phyloP scores from a whole-genome alignment of 2,329 filamentous ascomycete species.

The Claviceps monticola region DNA sequence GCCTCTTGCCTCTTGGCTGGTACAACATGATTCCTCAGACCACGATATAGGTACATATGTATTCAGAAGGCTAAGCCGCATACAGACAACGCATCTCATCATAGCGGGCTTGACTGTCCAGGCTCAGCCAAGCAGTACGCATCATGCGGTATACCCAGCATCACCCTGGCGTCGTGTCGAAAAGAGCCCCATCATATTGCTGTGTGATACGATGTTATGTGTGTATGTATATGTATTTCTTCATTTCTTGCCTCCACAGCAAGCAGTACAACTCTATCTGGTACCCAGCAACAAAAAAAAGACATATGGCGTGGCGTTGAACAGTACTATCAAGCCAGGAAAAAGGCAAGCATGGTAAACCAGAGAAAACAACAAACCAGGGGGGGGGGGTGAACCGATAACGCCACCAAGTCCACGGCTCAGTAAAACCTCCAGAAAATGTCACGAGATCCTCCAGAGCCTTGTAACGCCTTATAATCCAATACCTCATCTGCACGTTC shows the following conservation, averaged over 20 bases:
- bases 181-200: background rate
- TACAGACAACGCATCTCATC: no score
- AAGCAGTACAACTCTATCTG: slow-evolving; percentile 1
- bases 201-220: background rate
- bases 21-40: no score
- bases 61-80: no score
- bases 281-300: background rate
- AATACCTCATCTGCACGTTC: slow-evolving; percentile 8
- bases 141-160: background rate
- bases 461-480: slow-evolving; percentile 17
- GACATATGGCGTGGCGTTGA: background rate
- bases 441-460: slow-evolving; percentile 21
- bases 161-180: background rate
- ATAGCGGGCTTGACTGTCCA: no score
- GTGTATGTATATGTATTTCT: background rate
- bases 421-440: slow-evolving; percentile 19
- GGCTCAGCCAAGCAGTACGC: background rate
- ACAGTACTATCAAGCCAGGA: slow-evolving; percentile 1
- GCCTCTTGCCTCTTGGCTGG: no score
- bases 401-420: slow-evolving; percentile 2
- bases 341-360: background rate
- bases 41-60: no score
- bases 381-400: background rate
- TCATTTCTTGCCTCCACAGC: background rate
- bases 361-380: no score